These are phyloP conservation scores for Gardenia jasminoides DNA, from an alignment of 257 asterid species.

Conservation along the genomic window DNA sequence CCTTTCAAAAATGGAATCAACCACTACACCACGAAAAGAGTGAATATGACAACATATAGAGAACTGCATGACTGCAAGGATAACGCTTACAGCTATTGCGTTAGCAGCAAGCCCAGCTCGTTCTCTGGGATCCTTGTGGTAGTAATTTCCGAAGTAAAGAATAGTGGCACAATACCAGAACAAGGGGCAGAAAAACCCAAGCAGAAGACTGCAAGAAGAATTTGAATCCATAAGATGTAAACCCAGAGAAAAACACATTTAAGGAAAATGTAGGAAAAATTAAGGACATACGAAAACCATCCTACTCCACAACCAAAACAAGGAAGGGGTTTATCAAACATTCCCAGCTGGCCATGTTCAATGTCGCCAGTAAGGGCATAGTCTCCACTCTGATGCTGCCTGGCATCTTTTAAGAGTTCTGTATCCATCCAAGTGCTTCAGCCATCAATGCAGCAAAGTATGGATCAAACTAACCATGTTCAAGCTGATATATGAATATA, in stretches of 20 bases:
- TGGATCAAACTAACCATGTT: not conserved
- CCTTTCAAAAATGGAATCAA: not conserved
- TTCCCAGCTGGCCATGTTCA: conserved; percentile 30
- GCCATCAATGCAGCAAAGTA: not conserved
- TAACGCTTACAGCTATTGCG: conserved; percentile 34
- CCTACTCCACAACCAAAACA: conserved; percentile 49
- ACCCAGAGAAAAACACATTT: not conserved
- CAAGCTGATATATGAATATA: not conserved
- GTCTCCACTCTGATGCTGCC: conserved; percentile 15
- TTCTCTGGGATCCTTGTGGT: conserved; percentile 38
- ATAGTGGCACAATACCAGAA: conserved; percentile 34
- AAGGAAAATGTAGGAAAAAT: not conserved
- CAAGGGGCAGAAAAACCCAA: conserved; percentile 29
- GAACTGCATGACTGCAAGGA: not conserved
- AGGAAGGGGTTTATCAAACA: conserved; percentile 42
- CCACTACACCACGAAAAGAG: not conserved
- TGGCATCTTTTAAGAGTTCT: conserved; percentile 15
- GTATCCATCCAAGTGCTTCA: conserved; percentile 13
- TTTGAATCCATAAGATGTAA: not conserved
- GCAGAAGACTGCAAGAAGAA: conserved; percentile 22
- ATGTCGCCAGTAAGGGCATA: conserved; percentile 16
- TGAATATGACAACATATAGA: not conserved
- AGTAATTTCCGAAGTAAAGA: conserved; percentile 35
- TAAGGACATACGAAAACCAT: conserved; percentile 41
- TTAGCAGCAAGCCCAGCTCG: conserved; percentile 39